Evolutionary conservation across 352 stramenopile species (phyloP).

Genomic region (Globisporangium polare): DNA sequence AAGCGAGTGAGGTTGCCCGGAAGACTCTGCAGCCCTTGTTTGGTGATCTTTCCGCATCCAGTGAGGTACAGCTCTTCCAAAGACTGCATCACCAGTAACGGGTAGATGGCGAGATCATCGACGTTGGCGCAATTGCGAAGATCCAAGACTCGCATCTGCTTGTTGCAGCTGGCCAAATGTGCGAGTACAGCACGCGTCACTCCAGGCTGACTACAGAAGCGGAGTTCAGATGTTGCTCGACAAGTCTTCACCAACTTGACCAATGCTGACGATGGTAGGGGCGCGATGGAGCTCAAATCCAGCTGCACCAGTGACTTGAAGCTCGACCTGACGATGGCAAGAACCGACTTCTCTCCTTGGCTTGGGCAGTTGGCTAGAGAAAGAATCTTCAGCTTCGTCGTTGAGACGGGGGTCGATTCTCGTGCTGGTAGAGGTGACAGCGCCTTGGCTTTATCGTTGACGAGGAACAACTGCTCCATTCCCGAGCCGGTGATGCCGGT

Average conservation of each 20-base stretch:
- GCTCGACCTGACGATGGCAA: conserved; percentile 30
- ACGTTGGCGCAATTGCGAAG: conserved; percentile 42
- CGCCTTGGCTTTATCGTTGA: conserved; percentile 23
- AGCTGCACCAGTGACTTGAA: conserved; percentile 26
- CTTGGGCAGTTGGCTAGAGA: conserved; percentile 24
- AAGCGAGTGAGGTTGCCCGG: conserved; percentile 35
- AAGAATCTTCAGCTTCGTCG: conserved; percentile 26
- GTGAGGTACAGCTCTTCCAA: conserved; percentile 46
- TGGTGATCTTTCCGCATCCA: conserved; percentile 26
- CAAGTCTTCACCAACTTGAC: conserved; percentile 38
- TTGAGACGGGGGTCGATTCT: not conserved
- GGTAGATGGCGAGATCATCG: conserved; percentile 62
- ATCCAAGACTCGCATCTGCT: conserved; percentile 45
- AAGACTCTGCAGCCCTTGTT: conserved; percentile 39
- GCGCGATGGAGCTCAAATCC: conserved; percentile 31
- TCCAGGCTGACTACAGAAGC: conserved; percentile 29
- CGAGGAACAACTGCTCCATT: conserved; percentile 44
- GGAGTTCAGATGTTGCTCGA: conserved; percentile 24
- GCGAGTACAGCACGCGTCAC: conserved; percentile 43
- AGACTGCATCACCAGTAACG: conserved; percentile 55
- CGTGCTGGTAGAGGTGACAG: not conserved
- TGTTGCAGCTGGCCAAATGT: conserved; percentile 54
- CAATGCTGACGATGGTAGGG: conserved; percentile 21
- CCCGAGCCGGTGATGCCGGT: conserved; percentile 34
- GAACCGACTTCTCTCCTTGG: conserved; percentile 27